These are phyloP conservation scores for Fusarium bactridioides DNA, from an alignment of 2,329 filamentous ascomycete genomes.

Conservation along the genomic window DNA sequence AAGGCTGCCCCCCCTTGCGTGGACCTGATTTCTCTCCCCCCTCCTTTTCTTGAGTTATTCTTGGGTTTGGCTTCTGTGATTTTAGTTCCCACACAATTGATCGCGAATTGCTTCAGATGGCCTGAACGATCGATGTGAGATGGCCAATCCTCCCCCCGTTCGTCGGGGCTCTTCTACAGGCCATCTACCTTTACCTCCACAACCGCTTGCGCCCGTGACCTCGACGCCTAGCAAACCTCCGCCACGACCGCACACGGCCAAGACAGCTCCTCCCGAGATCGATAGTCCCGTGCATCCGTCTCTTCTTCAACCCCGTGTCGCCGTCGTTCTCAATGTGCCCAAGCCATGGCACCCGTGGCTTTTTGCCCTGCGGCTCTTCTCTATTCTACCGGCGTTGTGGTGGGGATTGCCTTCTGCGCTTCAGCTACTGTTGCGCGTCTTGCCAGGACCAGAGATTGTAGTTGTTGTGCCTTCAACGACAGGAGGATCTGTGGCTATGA, in stretches of 20 bases:
- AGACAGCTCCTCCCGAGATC: conserved; percentile 3
- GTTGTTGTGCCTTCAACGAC: conserved; percentile 40
- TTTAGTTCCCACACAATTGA: neutral
- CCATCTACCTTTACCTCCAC: conserved; percentile 35
- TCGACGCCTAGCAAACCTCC: conserved; percentile 14
- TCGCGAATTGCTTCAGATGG: conserved; percentile 30
- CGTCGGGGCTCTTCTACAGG: conserved; percentile 38
- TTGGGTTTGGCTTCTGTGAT: neutral
- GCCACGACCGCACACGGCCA: neutral
- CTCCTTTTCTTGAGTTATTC: neutral
- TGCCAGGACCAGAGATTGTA: conserved; percentile 50
- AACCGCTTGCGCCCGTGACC: conserved; percentile 24
- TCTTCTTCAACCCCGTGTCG: conserved; percentile 77
- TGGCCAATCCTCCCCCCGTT: conserved; percentile 39
- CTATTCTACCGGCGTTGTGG: conserved; percentile 73
- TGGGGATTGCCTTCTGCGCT: conserved; percentile 75
- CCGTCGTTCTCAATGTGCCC: conserved; percentile 78
- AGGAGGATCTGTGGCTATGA: conserved; percentile 27
- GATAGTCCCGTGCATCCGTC: conserved; percentile 45
- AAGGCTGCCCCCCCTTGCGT: conserved; percentile 11
- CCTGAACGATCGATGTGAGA: conserved; percentile 37
- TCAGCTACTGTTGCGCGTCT: conserved; percentile 71
- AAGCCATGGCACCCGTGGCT: conserved; percentile 77
- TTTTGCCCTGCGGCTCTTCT: conserved; percentile 75
- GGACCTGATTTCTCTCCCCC: neutral